Conservation (phyloP, 805 yeast species). For the Nakazawaea sp. region DNA sequence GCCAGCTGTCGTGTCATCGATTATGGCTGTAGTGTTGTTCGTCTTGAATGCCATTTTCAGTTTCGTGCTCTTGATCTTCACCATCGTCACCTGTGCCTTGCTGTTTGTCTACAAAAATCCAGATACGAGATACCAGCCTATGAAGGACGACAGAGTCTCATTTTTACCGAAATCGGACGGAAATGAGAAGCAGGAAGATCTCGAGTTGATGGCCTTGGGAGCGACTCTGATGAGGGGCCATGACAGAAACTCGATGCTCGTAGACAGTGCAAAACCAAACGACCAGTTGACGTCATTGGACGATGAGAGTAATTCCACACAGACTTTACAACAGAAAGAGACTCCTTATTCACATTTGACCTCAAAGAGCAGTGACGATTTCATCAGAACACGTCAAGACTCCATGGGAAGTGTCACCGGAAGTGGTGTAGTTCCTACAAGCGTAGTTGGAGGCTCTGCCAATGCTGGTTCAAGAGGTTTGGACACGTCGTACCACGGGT, state of each 20-base stretch:
- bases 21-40: conserved; percentile 87
- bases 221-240: conserved; percentile 63
- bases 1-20: conserved; percentile 83
- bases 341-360: conserved; percentile 20
- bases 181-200: conserved; percentile 31
- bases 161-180: conserved; percentile 68
- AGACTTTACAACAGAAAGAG: conserved; percentile 15
- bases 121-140: conserved; percentile 90
- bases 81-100: conserved; percentile 79
- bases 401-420: conserved; percentile 13
- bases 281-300: conserved; percentile 26
- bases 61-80: conserved; percentile 71
- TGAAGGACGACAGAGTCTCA: conserved; percentile 95
- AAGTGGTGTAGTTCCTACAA: conserved; percentile 16
- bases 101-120: conserved; percentile 88
- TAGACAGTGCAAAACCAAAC: conserved; percentile 20
- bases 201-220: conserved; percentile 70
- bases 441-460: conserved; percentile 19
- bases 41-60: conserved; percentile 88
- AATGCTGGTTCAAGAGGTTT: not conserved
- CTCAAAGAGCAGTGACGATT: not conserved
- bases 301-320: conserved; percentile 15
- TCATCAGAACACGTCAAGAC: conserved; percentile 16
- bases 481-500: conserved; percentile 7
- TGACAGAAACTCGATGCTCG: conserved; percentile 31